Base-by-base conservation (phyloP, 371 early-diverging fungal species). In the Saksenaea vasiformis region DNA sequence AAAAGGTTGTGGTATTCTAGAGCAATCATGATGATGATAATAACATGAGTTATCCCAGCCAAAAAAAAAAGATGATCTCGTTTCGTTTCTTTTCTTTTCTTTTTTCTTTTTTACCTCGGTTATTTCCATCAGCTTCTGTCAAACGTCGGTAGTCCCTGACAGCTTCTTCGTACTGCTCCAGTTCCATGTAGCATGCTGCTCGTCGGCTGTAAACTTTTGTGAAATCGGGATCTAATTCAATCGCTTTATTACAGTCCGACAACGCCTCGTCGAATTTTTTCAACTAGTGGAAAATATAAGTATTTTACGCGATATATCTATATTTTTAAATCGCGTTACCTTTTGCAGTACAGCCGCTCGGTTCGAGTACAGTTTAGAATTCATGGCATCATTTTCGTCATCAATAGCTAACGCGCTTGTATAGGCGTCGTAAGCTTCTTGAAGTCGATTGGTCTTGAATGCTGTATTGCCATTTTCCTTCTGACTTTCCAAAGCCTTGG, bases 381-480 rank as follows among this genome's bases (percentile, higher is more conserved):
- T 86, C 64, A 86, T 83, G 53, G 82, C 82, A 26, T 82, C 83
- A 56, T 88, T 89, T n/a, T 84, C 76, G 1, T 85, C 74, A 62
- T 94, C 93, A 35, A 87, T 85, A 7, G 81, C 88, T 60, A 95
- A 65, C n/a, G 87, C 90, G 27, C 81, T 64, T 11, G 86, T 86
- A 66, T 95, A 95, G 19, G 85, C 82, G 9, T 85, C 87, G 56
- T 86, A 83, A 17, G 95, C 95, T 56, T 85, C 85, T 1, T 79
- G 79, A 59, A 82, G 76, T 38, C 83, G 65, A 36, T 83, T 82
- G 8, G 76, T 60, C 57, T 87, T 87, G 78, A 92, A 93, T 11
- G 90, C 90, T 34, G 85, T 87, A 66, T 95, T 93, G 37, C 94
- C 93, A 11, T 79, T 82, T 39, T 86, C 84, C 70, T 93, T 93